Evolutionary conservation across 345 rosid species (phyloP).

Genomic region (Pelargonium nanum): DNA sequence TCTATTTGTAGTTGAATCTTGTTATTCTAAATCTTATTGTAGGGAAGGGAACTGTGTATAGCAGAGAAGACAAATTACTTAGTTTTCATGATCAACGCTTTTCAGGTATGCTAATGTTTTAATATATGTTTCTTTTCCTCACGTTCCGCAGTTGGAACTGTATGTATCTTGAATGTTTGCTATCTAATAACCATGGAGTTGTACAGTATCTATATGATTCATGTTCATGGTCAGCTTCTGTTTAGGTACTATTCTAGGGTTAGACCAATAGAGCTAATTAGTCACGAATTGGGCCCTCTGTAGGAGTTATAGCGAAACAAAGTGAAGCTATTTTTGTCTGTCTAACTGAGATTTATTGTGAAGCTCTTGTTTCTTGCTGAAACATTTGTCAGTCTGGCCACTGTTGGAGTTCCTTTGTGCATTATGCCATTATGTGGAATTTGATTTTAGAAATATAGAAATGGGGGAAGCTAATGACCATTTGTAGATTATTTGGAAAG

Average conservation of each 20-base stretch:
- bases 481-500: background rate
- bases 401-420: background rate
- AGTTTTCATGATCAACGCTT: slow-evolving; percentile 92
- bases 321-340: too few relatives aligned
- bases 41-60: slow-evolving; percentile 78
- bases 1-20: slow-evolving; percentile 4
- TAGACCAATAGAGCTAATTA: background rate
- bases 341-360: background rate
- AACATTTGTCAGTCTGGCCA: background rate
- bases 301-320: background rate
- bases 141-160: slow-evolving; percentile 2
- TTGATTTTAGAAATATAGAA: too few relatives aligned
- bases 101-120: slow-evolving; percentile 59
- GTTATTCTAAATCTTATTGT: slow-evolving; percentile 16
- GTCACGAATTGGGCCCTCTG: background rate
- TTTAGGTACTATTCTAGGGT: background rate
- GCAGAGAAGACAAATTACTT: slow-evolving; percentile 91
- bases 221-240: background rate
- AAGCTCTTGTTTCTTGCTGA: background rate
- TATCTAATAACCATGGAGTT: background rate
- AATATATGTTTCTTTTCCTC: slow-evolving; percentile 7
- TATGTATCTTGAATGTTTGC: background rate
- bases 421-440: background rate
- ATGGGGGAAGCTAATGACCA: background rate
- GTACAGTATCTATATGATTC: background rate